A percentile compares a stretch with the other conserved stretches of the same genome.
These are phyloP conservation scores for Quercus engelmannii DNA, from an alignment of 306 rosid genomes.

Conservation along the genomic window DNA sequence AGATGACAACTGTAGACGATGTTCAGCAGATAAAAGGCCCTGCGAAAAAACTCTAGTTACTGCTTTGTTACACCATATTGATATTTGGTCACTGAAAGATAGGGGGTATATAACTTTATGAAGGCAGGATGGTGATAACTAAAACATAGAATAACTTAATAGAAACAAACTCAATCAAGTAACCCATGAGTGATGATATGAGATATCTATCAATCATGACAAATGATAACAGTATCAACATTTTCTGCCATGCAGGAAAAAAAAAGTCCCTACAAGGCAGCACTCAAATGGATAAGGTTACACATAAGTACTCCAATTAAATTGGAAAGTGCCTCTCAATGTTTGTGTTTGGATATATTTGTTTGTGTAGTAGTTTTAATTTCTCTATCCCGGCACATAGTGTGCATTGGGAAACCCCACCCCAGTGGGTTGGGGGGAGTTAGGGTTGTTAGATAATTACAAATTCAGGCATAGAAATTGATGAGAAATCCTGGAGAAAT, in stretches of 20 bases:
- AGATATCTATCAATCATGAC: not conserved
- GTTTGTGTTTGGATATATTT: not conserved
- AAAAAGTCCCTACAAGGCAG: no score
- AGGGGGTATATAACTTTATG: not conserved
- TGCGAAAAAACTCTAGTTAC: slow-evolving; percentile 24
- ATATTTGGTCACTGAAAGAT: slow-evolving; percentile 5
- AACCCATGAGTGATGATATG: not conserved
- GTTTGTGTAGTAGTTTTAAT: no score
- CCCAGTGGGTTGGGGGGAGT: not conserved
- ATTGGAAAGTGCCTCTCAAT: not conserved
- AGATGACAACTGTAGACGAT: slow-evolving; percentile 55
- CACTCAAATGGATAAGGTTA: no score
- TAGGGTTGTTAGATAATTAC: not conserved
- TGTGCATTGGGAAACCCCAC: no score
- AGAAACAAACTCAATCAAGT: slow-evolving; percentile 1
- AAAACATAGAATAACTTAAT: not conserved
- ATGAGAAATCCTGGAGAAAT: not conserved
- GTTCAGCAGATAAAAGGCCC: slow-evolving; percentile 76
- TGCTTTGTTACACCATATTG: slow-evolving; percentile 10
- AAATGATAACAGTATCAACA: not conserved
- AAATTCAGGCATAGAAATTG: no score
- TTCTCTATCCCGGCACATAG: no score
- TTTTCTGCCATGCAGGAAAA: not conserved
- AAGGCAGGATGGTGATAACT: not conserved
- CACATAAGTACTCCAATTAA: not conserved